Base-by-base conservation (phyloP, 495 filamentous ascomycete species). In the Venustampulla echinocandica region DNA sequence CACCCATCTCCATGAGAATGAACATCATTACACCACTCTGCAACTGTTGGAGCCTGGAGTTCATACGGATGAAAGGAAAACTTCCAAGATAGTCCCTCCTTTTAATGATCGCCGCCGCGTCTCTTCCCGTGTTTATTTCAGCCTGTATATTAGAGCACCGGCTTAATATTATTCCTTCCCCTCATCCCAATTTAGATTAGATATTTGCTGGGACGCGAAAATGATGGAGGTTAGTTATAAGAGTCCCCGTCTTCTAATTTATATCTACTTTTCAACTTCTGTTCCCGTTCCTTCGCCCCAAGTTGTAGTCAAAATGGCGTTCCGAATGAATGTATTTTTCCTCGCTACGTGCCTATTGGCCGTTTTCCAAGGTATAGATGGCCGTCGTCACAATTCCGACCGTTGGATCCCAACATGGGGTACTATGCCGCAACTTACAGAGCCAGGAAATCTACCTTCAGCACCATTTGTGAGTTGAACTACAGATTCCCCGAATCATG, bases 371-470 rank as follows among this genome's bases (percentile, higher is more conserved):
- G 15, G 18, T 6, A 40, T n/a, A 23, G 37, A 40, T 40, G 37
- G 15, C 9, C 18, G 20, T 6, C 17, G 18, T 15, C 18, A 23
- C 6, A 42, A 49, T 10, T 39, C 15, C n/a, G 21, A 20, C 10
- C 70, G 73, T 41, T 81, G 78, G 78, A 66, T 79, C 14, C 65
- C 68, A 38, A 73, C 73, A 4, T 80, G 77, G 77, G 67, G 69
- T 0, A 53, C 68, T 2, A 80, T 79, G 76, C 75, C 77, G 0
- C 77, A 80, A 58, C 55, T 76, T 15, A 71, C 70, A 3, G 77
- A 81, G 52, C 64, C 69, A 2, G 58, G 55, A 13, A 79, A 80
- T 53, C 59, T 81, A 2, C 77, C 76, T 15, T 62, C 64, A 1
- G 23, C 62, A 7, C 75, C 75, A 32, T 80, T 73, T 60, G 76